Conservation (phyloP, 1,139 yeast genomes). For the Yamadazyma blattariae region DNA sequence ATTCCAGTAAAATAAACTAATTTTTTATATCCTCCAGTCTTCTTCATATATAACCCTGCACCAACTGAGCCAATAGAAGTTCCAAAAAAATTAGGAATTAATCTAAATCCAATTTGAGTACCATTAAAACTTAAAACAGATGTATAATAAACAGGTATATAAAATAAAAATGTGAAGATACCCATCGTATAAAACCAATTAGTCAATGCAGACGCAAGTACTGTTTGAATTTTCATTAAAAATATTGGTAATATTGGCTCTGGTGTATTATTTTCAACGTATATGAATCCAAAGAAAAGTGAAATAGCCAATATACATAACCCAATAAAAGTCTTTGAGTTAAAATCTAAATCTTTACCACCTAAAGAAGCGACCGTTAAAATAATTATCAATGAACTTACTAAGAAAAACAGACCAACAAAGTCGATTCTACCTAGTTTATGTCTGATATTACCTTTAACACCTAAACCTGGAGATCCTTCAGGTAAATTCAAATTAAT, state of each 20-base stretch:
- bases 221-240: constrained; percentile 54
- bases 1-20: constrained; percentile 46
- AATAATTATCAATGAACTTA: constrained; percentile 47
- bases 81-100: constrained; percentile 65
- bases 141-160: constrained; percentile 62
- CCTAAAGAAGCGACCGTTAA: constrained; percentile 69
- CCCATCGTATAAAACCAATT: constrained; percentile 66
- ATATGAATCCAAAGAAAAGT: constrained; percentile 35
- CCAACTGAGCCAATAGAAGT: constrained; percentile 66
- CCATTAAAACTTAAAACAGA: constrained; percentile 56
- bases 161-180: constrained; percentile 53
- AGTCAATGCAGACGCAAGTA: constrained; percentile 61
- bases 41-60: constrained; percentile 67
- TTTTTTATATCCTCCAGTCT: constrained; percentile 63
- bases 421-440: constrained; percentile 65
- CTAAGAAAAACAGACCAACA: constrained; percentile 63
- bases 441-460: constrained; percentile 31
- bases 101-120: constrained; percentile 60
- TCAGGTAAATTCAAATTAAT: constrained; percentile 41
- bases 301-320: constrained; percentile 19
- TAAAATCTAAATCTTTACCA: constrained; percentile 52
- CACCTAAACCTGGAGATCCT: constrained; percentile 50
- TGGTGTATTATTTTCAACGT: constrained; percentile 54
- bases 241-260: constrained; percentile 70
- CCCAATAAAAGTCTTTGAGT: constrained; percentile 29